A percentile compares a stretch with the other conserved stretches of the same genome.
These are phyloP conservation scores for Monosporascus sp. DNA, from an alignment of 2,329 filamentous ascomycete species.

Conservation along the genomic window DNA sequence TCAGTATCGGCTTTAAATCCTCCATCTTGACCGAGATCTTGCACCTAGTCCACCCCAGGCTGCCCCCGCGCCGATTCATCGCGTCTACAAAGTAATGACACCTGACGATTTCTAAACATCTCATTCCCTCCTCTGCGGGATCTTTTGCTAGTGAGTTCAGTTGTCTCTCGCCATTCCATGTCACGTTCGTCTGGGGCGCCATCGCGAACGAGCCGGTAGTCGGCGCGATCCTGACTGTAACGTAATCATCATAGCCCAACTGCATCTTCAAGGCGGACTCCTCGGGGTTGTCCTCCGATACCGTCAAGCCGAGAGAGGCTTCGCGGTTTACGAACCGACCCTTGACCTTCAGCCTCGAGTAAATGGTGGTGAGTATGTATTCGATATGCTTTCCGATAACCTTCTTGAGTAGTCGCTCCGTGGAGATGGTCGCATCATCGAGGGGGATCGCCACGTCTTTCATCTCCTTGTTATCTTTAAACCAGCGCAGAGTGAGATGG, in stretches of 20 bases:
- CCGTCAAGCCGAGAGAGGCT: conserved; percentile 51
- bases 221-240: conserved; percentile 66
- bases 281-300: conserved; percentile 57
- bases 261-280: conserved; percentile 65
- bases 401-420: conserved; percentile 66
- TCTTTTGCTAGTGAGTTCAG: conserved; percentile 56
- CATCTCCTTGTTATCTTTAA: conserved; percentile 73
- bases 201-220: conserved; percentile 73
- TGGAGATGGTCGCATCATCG: conserved; percentile 62
- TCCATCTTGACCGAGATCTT: conserved; percentile 46
- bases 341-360: conserved; percentile 52
- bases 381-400: conserved; percentile 72
- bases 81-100: conserved; percentile 57
- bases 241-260: conserved; percentile 56
- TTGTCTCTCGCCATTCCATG: conserved; percentile 54
- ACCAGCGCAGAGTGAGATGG: conserved; percentile 68
- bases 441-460: conserved; percentile 62
- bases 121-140: conserved; percentile 51
- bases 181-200: conserved; percentile 55
- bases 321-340: conserved; percentile 57
- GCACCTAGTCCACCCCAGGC: conserved; percentile 57
- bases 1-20: conserved; percentile 54
- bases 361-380: conserved; percentile 63
- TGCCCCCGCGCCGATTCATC: conserved; percentile 54
- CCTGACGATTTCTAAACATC: conserved; percentile 55